Percentiles rank a stretch among this genome's conserved stretches.
These are phyloP conservation scores for Tritrichomonas foetus DNA, from an alignment of 208 protist genomes.

Conservation along the genomic window DNA sequence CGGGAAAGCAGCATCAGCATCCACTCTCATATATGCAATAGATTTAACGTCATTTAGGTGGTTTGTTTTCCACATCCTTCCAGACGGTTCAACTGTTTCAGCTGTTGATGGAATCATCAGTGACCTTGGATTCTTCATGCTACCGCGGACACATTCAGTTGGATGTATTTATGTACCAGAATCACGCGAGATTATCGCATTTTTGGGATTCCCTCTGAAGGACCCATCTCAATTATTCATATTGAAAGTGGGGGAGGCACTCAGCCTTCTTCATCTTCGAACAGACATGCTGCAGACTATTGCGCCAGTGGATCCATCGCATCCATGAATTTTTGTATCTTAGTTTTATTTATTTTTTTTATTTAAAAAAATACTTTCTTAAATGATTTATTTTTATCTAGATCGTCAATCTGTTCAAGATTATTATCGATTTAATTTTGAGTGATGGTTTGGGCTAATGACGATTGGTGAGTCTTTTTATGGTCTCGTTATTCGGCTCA, in stretches of 20 bases:
- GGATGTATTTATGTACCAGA: background rate
- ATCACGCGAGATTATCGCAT: background rate
- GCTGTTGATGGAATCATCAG: background rate
- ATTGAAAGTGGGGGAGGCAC: background rate
- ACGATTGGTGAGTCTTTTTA: too few species aligned
- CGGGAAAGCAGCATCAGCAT: background rate
- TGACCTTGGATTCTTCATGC: slow-evolving; percentile 35
- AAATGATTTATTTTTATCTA: too few species aligned
- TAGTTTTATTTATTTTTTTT: too few species aligned
- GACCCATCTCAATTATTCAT: background rate
- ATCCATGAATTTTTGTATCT: too few species aligned
- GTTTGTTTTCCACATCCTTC: slow-evolving; percentile 2
- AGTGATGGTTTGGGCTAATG: too few species aligned
- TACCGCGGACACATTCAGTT: background rate
- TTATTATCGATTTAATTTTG: too few species aligned
- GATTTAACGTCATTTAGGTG: background rate
- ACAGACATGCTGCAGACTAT: slow-evolving; percentile 6
- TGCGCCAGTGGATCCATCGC: too few species aligned
- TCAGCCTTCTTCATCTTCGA: background rate
- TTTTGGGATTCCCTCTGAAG: background rate
- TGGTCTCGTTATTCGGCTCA: too few species aligned
- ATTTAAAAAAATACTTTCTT: too few species aligned
- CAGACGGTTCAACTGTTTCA: background rate
- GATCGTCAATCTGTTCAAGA: too few species aligned
- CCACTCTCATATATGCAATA: background rate